Conservation (phyloP, 1,284 basidiomycete genomes). For the Trametes pubescens region DNA sequence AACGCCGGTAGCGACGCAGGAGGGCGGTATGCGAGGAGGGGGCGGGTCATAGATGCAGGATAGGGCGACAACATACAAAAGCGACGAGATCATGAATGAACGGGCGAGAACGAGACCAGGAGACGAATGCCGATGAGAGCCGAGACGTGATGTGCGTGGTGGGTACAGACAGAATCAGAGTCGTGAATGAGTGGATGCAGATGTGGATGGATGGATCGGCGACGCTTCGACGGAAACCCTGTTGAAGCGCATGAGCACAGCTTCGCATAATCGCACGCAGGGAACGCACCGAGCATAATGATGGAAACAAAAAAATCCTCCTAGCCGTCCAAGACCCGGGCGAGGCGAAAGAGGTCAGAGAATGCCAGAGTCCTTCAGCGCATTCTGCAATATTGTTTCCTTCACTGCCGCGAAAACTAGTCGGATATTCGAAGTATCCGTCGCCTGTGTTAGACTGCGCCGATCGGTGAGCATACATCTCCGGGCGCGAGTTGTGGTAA, state of each 20-base stretch:
- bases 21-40: background rate
- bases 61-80: constrained; percentile 29
- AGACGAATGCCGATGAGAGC: constrained; percentile 24
- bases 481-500: background rate
- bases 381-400: constrained; percentile 95
- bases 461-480: constrained; percentile 11
- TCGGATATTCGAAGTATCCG: constrained; percentile 84
- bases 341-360: constrained; percentile 46
- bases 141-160: constrained; percentile 16
- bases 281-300: constrained; percentile 23
- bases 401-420: constrained; percentile 97
- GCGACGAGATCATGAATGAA: constrained; percentile 30
- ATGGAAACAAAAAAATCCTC: constrained; percentile 19
- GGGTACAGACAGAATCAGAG: constrained; percentile 10
- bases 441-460: constrained; percentile 78
- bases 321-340: constrained; percentile 2
- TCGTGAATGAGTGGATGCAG: constrained; percentile 21
- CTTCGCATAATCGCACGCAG: constrained; percentile 1
- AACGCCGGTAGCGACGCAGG: background rate
- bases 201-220: constrained; percentile 16
- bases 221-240: constrained; percentile 20
- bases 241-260: background rate
- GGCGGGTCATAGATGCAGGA: constrained; percentile 13
- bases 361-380: constrained; percentile 85
- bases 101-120: constrained; percentile 14